Evolutionary conservation across 2,329 filamentous ascomycete genomes (phyloP).

Genomic region (Pyricularia sp.): DNA sequence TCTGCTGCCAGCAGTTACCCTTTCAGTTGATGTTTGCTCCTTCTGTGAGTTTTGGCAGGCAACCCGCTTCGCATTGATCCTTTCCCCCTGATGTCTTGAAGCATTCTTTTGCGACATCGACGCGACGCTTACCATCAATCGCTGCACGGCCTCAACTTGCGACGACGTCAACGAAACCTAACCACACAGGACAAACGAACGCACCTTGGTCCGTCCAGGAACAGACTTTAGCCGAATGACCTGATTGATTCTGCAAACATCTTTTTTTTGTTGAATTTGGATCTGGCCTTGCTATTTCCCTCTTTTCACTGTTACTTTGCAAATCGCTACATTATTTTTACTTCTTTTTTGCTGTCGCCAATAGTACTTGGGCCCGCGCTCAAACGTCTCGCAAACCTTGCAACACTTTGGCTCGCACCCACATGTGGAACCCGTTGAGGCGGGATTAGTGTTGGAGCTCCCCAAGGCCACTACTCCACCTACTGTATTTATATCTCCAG

Average conservation of each 20-base stretch:
- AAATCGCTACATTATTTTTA: not conserved
- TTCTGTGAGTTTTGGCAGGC: not conserved
- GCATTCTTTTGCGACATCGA: not conserved
- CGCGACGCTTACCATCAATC: not conserved
- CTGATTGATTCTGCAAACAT: not conserved
- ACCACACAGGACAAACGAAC: not conserved
- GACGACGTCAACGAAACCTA: not conserved
- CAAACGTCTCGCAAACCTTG: not conserved
- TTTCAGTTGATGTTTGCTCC: not conserved
- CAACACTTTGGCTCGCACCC: not conserved
- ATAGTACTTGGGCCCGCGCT: not conserved
- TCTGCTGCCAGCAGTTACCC: not conserved
- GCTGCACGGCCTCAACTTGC: not conserved
- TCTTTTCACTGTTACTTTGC: not conserved
- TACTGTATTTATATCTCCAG: not conserved
- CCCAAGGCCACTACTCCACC: not conserved
- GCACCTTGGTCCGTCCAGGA: not conserved
- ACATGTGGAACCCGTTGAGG: constrained; percentile 1
- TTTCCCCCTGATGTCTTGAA: not conserved
- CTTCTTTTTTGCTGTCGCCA: not conserved
- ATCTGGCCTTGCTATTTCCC: not conserved
- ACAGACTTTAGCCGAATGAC: not conserved
- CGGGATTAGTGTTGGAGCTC: not conserved
- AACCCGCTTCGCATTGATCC: not conserved
- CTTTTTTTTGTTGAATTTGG: not conserved